Percentiles rank a stretch among this genome's conserved stretches.
Evolutionary conservation across 2,329 filamentous ascomycete genomes (phyloP).

Genomic region (Sporothrix globosa): DNA sequence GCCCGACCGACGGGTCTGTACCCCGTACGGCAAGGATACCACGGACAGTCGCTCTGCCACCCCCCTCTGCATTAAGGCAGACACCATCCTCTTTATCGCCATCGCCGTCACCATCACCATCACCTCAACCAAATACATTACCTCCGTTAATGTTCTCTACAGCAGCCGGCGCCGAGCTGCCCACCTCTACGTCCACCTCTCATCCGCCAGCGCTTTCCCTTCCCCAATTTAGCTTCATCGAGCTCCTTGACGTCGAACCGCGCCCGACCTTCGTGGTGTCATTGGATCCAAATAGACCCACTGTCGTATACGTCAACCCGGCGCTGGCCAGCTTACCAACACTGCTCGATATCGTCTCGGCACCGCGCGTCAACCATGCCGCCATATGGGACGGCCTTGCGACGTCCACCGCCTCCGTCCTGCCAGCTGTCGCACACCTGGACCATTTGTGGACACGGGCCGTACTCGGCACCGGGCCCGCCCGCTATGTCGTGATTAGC

Average conservation of each 20-base stretch:
- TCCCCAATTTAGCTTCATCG: conserved; percentile 42
- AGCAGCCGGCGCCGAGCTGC: not conserved
- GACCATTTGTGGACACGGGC: conserved; percentile 35
- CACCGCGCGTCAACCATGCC: conserved; percentile 31
- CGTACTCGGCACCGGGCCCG: conserved; percentile 25
- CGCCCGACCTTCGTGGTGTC: conserved; percentile 45
- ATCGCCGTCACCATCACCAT: not conserved
- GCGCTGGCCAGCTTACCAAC: conserved; percentile 37
- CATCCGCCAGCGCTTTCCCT: conserved; percentile 15
- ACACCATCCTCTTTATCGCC: not conserved
- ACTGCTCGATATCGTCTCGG: conserved; percentile 35
- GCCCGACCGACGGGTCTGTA: not conserved
- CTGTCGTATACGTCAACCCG: conserved; percentile 40
- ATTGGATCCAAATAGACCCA: not conserved
- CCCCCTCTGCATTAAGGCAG: not conserved
- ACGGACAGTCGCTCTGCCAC: not conserved
- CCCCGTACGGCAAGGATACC: not conserved
- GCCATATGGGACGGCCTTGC: conserved; percentile 39
- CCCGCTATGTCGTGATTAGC: conserved; percentile 34
- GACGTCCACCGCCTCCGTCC: not conserved
- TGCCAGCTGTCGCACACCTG: conserved; percentile 22
- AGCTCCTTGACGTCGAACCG: conserved; percentile 47
- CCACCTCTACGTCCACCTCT: not conserved
- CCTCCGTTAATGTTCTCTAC: not conserved
- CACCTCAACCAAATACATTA: not conserved